Percentiles rank a stretch among this genome's conserved stretches.
These are phyloP conservation scores for Eragrostis tef DNA, from an alignment of 202 grass and related monocot genomes.

Conservation along the genomic window DNA sequence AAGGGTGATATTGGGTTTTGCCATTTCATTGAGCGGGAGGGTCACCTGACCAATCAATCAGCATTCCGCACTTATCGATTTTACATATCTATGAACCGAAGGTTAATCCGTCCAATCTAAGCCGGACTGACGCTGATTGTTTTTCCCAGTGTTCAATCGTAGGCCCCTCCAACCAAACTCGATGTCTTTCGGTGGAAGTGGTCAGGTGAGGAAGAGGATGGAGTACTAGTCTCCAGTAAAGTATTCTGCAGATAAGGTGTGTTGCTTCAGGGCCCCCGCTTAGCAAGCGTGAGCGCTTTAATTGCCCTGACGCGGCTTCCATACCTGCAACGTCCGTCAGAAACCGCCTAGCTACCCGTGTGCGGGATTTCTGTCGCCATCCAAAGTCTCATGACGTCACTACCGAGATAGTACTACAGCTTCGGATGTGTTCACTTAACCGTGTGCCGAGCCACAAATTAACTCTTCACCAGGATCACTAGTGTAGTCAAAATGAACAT, in stretches of 20 bases:
- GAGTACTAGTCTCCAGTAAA: neutral
- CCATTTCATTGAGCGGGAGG: too few species aligned
- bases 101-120: conserved; percentile 3
- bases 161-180: too few species aligned
- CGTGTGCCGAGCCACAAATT: too few species aligned
- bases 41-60: neutral
- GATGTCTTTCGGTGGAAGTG: neutral
- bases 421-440: too few species aligned
- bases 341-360: neutral
- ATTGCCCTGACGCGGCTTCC: neutral
- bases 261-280: neutral
- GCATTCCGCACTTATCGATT: too few species aligned
- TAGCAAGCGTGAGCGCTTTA: neutral
- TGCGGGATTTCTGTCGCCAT: neutral
- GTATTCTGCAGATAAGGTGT: conserved; percentile 22
- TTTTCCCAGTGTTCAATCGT: neutral
- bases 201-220: neutral
- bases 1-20: too few species aligned
- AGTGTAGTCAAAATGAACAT: too few species aligned
- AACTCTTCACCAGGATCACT: too few species aligned
- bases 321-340: neutral
- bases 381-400: neutral
- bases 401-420: too few species aligned
- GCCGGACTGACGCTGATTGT: conserved; percentile 8
- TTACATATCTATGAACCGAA: neutral